Base-by-base conservation (phyloP, 257 asterid species). In the Cynanchum wilfordii region DNA sequence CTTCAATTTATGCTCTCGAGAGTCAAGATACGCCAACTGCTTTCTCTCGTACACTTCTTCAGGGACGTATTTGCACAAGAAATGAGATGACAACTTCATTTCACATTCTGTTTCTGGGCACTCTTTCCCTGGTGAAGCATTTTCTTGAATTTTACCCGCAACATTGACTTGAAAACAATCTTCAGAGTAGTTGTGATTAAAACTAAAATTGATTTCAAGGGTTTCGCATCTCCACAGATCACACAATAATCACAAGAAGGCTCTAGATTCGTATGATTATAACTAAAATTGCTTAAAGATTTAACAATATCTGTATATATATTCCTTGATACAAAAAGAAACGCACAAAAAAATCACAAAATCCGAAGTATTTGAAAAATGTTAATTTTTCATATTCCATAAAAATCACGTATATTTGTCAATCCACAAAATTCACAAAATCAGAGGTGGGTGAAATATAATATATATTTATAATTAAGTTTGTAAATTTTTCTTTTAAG, bases 31-130 rank as follows among this genome's bases (percentile, higher is more conserved):
- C 0, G 29, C 49, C 10, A n/a, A 5, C 0, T 3, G 3, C 66
- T 38, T 50, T 3, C 71, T 20, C 1, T 27, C 20, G 2, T 69
- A 12, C 44, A 59, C n/a, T 10, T 73, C 79, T 44, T 16, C 2
- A 0, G 76, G 54, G 12, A 66, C 36, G 8, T 8, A 56, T 4
- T 5, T 20, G 13, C 51, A 1, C 29, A 68, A 58, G 25, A 36
- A 78, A 2, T 10, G 1, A 0, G n/a, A 0, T 20, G 17, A 47
- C n/a, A 74, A 38, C 29, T 7, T 12, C 33, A 7, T n/a, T 7
- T 64, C 19, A 66, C 82, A 74, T 22, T 33, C 20, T 0, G n/a
- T 17, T 40, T 45, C 73, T 1, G 79, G 82, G 58, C 79, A 79
- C 17, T 74, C n/a, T n/a, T n/a, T 69, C 7, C 70, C 50, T 1